Percentiles rank a stretch among this genome's conserved stretches.
phyloP scores from a whole-genome alignment of 768 basidiomycete species.

The Hydnum rufescens region DNA sequence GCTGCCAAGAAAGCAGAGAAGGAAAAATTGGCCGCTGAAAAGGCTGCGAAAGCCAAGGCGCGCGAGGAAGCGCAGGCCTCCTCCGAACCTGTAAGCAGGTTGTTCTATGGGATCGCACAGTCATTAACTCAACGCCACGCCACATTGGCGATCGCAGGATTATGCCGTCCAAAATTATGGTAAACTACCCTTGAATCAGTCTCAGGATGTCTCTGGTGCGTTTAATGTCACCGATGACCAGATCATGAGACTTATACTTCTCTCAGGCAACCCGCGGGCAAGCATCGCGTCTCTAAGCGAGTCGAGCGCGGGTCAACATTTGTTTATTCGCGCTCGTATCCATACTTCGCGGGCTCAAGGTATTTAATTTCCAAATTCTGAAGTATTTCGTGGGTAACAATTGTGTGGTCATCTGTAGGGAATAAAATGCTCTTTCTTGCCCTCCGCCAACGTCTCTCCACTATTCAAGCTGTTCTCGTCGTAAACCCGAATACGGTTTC shows the following conservation, averaged over 20 bases:
- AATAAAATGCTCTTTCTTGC: constrained; percentile 91
- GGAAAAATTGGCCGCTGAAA: constrained; percentile 71
- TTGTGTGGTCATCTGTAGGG: constrained; percentile 19
- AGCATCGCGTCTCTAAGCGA: constrained; percentile 46
- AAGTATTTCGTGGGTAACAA: background rate
- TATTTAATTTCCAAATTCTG: constrained; percentile 7
- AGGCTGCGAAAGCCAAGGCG: constrained; percentile 59
- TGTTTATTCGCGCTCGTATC: constrained; percentile 74
- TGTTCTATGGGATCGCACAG: background rate
- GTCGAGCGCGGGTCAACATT: constrained; percentile 44
- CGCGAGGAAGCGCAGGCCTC: constrained; percentile 45
- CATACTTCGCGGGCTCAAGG: constrained; percentile 81
- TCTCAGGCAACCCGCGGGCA: constrained; percentile 29
- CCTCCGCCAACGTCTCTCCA: constrained; percentile 74
- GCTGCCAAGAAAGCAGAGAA: constrained; percentile 82
- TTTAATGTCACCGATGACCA: background rate
- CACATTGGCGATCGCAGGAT: constrained; percentile 29
- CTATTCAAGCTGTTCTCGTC: constrained; percentile 62
- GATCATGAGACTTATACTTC: background rate
- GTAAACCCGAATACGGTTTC: constrained; percentile 60
- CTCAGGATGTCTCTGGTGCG: constrained; percentile 41
- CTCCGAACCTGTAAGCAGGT: constrained; percentile 33
- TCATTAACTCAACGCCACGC: background rate
- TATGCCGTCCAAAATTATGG: constrained; percentile 69
- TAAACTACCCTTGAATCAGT: constrained; percentile 74